phyloP scores from a whole-genome alignment of 495 filamentous ascomycete genomes.

The Tuber calosporum region DNA sequence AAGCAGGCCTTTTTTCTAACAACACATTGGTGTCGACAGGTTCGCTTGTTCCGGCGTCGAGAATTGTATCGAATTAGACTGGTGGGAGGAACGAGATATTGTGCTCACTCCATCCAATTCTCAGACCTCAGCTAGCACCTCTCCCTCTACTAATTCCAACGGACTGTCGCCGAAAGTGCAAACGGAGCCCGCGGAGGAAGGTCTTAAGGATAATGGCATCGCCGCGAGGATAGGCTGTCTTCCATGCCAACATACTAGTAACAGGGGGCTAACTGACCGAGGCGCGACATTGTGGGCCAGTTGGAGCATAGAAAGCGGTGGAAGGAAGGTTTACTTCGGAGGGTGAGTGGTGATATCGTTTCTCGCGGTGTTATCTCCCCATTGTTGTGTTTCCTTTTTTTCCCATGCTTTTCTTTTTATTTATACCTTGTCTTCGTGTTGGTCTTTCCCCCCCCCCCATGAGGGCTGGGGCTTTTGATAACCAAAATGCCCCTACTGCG shows the following conservation, averaged over 20 bases:
- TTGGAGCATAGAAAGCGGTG: conserved; percentile 72
- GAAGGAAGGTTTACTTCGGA: conserved; percentile 53
- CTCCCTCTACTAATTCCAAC: conserved; percentile 32
- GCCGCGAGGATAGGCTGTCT: conserved; percentile 70
- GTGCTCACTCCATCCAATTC: conserved; percentile 50
- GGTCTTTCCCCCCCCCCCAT: background rate
- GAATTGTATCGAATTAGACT: conserved; percentile 83
- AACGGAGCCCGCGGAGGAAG: conserved; percentile 19
- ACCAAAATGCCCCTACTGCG: background rate
- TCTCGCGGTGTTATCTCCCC: conserved; percentile 9
- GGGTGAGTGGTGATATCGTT: conserved; percentile 31
- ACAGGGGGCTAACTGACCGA: conserved; percentile 60
- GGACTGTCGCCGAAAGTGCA: conserved; percentile 19
- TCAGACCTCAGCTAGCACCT: conserved; percentile 16
- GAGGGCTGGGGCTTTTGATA: conserved; percentile 1
- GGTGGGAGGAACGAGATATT: conserved; percentile 84
- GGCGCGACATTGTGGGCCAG: conserved; percentile 75
- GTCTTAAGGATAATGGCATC: conserved; percentile 46
- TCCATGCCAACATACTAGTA: conserved; percentile 78
- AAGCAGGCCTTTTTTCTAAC: background rate
- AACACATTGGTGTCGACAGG: conserved; percentile 15
- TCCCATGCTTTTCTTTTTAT: conserved; percentile 18
- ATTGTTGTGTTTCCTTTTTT: conserved; percentile 9
- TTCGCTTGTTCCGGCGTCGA: conserved; percentile 57
- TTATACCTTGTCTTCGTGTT: conserved; percentile 20